Base-by-base conservation (phyloP, 352 stramenopile species). In the Elongisporangium undulatum region DNA sequence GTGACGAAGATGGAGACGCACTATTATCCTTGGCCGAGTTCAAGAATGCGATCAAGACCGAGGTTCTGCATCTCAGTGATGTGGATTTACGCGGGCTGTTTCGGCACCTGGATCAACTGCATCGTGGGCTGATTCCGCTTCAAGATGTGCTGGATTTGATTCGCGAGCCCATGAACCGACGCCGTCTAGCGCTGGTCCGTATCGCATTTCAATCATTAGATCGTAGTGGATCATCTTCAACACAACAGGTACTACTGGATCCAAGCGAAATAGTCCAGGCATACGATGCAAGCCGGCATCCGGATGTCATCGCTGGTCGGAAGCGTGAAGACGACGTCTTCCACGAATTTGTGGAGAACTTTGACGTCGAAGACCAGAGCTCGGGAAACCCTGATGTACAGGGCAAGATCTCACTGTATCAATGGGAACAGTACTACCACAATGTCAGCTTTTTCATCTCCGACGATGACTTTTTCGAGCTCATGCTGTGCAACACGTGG, bases 391-490 rank as follows among this genome's bases (percentile, higher is more conserved):
- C 8, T 13, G 61, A 38, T 13, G 54, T 17, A 26, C 50, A 69
- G 26, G 69, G 66, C 22, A 75, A 72, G 55, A 77, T 90, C 51
- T 63, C 69, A 10, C 71, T 66, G 16, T 29, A 57, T 15, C 78
- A 90, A 52, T 90, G 78, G 78, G 69, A 84, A 58, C 66, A 88
- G 19, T 97, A 97, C 67, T 97, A 97, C 75, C 74, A 90, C 50
- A 95, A 95, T 59, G 74, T 97, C 4, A 89, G 82, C 57, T 92
- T 91, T 48, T 87, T 87, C 50, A 84, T 97, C 51, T 66, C 72
- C 7, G 79, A 92, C 72, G 90, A 97, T 68, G 86, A 97, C 39
- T 92, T 97, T 55, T 97, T 97, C 58, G 85, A 96, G 62, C 72
- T 94, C 24, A 85, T 97, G 62, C 69, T 97, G 38, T 82, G 87